These are phyloP conservation scores for Penicillium verrucosum DNA, from an alignment of 2,329 filamentous ascomycete species.

Conservation along the genomic window DNA sequence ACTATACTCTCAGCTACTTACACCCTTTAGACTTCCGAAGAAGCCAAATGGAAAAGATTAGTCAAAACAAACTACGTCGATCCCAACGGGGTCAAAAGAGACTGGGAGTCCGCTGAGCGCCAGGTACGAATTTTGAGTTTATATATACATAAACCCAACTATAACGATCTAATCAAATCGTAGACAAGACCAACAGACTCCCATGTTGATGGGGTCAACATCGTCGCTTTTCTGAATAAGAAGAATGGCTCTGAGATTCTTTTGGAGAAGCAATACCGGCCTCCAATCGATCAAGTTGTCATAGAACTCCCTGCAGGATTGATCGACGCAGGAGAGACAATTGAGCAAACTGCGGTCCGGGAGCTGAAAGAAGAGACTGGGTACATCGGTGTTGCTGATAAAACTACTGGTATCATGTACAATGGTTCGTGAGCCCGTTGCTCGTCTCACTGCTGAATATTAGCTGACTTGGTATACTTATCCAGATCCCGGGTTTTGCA, in stretches of 20 bases:
- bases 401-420: constrained; percentile 42
- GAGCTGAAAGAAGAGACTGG: constrained; percentile 62
- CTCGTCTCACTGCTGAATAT: background rate
- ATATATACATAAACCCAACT: background rate
- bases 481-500: constrained; percentile 47
- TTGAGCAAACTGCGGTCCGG: constrained; percentile 53
- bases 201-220: constrained; percentile 52
- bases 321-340: constrained; percentile 55
- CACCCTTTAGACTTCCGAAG: constrained; percentile 29
- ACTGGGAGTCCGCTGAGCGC: constrained; percentile 45
- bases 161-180: background rate
- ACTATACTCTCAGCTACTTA: background rate
- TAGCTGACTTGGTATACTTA: background rate
- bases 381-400: constrained; percentile 51
- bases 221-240: constrained; percentile 56
- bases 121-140: constrained; percentile 27
- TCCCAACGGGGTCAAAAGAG: constrained; percentile 39
- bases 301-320: constrained; percentile 60
- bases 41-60: constrained; percentile 42
- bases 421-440: constrained; percentile 31
- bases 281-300: constrained; percentile 55
- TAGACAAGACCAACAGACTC: constrained; percentile 13
- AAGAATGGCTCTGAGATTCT: constrained; percentile 48
- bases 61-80: constrained; percentile 42
- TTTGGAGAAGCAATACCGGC: constrained; percentile 58